These are phyloP conservation scores for Teratosphaeria gauchensis DNA, from an alignment of 2,329 filamentous ascomycete genomes.

Conservation along the genomic window DNA sequence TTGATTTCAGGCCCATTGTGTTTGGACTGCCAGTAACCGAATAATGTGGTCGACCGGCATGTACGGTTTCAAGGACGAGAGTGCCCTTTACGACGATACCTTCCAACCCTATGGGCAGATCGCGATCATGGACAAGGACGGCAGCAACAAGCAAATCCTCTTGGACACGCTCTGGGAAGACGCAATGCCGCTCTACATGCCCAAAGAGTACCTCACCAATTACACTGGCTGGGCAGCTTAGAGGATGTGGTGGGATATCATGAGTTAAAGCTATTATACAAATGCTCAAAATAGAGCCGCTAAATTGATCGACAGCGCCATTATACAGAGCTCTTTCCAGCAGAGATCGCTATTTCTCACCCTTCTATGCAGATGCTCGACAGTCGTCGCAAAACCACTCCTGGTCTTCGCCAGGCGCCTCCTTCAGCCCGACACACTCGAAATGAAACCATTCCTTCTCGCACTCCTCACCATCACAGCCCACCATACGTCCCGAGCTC, in stretches of 20 bases:
- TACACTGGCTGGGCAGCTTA: background rate
- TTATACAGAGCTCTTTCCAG: background rate
- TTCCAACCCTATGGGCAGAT: background rate
- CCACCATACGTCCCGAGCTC: slow-evolving; percentile 52
- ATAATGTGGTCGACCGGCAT: background rate
- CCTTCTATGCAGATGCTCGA: background rate
- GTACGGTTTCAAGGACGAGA: background rate
- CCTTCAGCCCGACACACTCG: slow-evolving; percentile 58
- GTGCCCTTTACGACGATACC: background rate
- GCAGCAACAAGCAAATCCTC: background rate
- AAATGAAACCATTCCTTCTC: slow-evolving; percentile 76
- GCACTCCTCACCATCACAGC: slow-evolving; percentile 67
- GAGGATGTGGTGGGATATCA: background rate
- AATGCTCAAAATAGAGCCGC: background rate
- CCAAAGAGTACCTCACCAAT: background rate
- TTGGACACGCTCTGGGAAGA: background rate
- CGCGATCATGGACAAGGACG: background rate
- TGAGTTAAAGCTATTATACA: background rate
- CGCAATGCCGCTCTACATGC: background rate
- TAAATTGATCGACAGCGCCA: background rate
- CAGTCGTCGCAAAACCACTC: slow-evolving; percentile 19
- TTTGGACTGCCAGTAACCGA: background rate
- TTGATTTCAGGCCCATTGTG: background rate
- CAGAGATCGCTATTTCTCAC: background rate
- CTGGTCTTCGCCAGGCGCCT: slow-evolving; percentile 41